Conservation (phyloP, 108 stramenopile genomes). For the Skeletonema grethae region DNA sequence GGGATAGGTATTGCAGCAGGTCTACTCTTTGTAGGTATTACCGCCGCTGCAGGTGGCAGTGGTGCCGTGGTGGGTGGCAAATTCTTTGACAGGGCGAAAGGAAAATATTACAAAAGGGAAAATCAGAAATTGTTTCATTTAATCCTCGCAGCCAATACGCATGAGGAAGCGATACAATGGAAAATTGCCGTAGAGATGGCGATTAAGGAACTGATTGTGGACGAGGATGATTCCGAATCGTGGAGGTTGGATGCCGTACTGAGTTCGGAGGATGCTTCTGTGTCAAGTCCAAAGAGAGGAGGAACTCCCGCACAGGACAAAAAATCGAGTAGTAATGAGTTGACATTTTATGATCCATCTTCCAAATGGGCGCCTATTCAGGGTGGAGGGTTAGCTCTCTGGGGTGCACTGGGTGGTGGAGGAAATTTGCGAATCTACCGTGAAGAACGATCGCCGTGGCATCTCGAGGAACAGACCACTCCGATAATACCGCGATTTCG, state of each 20-base stretch:
- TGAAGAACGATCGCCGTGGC: constrained; percentile 51
- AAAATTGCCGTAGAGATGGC: constrained; percentile 59
- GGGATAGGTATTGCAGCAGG: constrained; percentile 82
- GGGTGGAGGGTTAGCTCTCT: constrained; percentile 55
- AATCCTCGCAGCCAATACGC: constrained; percentile 58
- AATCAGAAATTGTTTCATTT: constrained; percentile 53
- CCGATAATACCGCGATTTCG: constrained; percentile 30
- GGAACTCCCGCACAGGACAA: neutral
- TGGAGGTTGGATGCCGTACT: constrained; percentile 10
- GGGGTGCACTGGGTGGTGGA: constrained; percentile 62
- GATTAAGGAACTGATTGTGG: constrained; percentile 30
- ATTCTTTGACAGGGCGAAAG: constrained; percentile 41
- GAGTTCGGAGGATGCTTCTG: neutral
- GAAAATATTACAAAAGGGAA: constrained; percentile 27
- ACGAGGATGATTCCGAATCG: constrained; percentile 11
- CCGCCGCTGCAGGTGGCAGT: constrained; percentile 79
- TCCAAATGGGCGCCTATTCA: constrained; percentile 76
- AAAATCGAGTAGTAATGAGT: constrained; percentile 6
- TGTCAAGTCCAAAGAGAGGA: neutral
- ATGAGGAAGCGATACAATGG: constrained; percentile 65
- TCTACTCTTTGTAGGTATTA: constrained; percentile 71
- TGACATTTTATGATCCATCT: constrained; percentile 21
- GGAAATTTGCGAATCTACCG: constrained; percentile 74
- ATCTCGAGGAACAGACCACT: constrained; percentile 3
- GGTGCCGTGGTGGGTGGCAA: constrained; percentile 70